A percentile compares a stretch with the other conserved stretches of the same genome.
These are phyloP conservation scores for Dendrocalamus sinicus DNA, from an alignment of 176 grass and related monocot species.

Conservation along the genomic window DNA sequence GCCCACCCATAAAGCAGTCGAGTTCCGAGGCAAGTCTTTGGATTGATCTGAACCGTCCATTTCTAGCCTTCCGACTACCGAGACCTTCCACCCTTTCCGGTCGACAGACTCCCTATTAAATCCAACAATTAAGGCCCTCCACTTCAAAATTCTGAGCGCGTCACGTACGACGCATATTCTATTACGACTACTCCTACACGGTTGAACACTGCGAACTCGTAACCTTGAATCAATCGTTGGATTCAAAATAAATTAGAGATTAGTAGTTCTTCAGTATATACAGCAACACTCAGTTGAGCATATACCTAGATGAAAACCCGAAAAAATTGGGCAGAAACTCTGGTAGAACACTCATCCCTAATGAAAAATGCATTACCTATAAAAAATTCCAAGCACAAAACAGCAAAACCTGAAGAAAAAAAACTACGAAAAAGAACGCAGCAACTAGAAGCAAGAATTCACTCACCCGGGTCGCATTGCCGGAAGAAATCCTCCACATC, in stretches of 20 bases:
- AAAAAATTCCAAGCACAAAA: neutral
- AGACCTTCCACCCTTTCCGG: neutral
- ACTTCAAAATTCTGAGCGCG: slow-evolving; percentile 1
- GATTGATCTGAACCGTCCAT: slow-evolving; percentile 26
- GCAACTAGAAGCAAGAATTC: slow-evolving; percentile 18
- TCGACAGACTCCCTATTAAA: slow-evolving; percentile 24
- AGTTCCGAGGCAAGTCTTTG: neutral
- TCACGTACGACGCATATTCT: neutral
- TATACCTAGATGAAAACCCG: neutral
- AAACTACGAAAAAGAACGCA: neutral
- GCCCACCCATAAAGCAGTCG: neutral
- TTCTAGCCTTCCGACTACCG: slow-evolving; percentile 1
- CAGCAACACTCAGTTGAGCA: slow-evolving; percentile 10
- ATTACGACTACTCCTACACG: neutral
- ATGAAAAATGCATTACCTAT: neutral
- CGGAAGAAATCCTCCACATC: slow-evolving; percentile 95
- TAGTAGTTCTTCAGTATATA: neutral
- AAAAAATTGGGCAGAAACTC: neutral
- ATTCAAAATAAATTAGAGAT: slow-evolving; percentile 34
- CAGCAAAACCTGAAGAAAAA: neutral
- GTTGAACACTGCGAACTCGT: neutral
- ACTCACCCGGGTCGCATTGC: slow-evolving; percentile 95
- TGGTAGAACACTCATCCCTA: neutral
- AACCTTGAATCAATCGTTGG: neutral
- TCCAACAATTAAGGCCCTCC: neutral